Evolutionary conservation across 2,329 filamentous ascomycete genomes (phyloP).

Genomic region (Penicillium aurantiogriseum): DNA sequence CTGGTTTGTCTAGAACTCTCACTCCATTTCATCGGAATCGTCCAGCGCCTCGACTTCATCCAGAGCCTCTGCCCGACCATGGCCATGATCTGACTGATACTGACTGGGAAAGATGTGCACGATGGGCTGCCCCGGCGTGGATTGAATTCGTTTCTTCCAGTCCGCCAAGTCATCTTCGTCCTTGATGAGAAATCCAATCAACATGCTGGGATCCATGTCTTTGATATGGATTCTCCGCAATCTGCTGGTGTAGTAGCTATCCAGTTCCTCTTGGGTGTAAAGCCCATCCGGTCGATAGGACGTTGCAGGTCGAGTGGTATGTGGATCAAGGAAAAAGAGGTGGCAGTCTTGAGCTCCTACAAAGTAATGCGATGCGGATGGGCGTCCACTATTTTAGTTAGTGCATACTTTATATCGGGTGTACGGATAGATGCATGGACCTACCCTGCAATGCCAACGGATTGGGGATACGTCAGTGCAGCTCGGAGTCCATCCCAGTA

Average conservation of each 20-base stretch:
- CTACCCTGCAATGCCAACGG: constrained; percentile 93
- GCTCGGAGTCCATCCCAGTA: constrained; percentile 93
- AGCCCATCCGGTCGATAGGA: constrained; percentile 58
- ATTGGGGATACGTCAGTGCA: constrained; percentile 81
- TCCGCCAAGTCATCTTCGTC: constrained; percentile 78
- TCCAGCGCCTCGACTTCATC: constrained; percentile 90
- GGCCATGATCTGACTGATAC: constrained; percentile 52
- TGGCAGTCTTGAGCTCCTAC: constrained; percentile 69
- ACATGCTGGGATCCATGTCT: constrained; percentile 98
- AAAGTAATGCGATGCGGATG: constrained; percentile 83
- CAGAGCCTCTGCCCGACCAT: constrained; percentile 69
- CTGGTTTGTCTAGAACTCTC: not conserved
- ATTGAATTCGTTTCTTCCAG: constrained; percentile 75
- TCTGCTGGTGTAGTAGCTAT: constrained; percentile 82
- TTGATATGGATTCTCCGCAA: constrained; percentile 77
- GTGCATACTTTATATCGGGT: constrained; percentile 22
- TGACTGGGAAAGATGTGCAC: constrained; percentile 78
- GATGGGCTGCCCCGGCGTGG: constrained; percentile 77
- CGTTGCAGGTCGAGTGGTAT: constrained; percentile 75
- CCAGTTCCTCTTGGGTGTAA: constrained; percentile 68
- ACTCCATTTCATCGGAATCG: constrained; percentile 52
- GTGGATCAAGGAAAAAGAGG: constrained; percentile 94
- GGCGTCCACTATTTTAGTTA: constrained; percentile 68
- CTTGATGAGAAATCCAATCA: constrained; percentile 86
- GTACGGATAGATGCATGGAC: constrained; percentile 5